Evolutionary conservation across 768 basidiomycete species (phyloP), one percentile per base, ranked within the genome.

Genomic region (Trametes elegans): DNA sequence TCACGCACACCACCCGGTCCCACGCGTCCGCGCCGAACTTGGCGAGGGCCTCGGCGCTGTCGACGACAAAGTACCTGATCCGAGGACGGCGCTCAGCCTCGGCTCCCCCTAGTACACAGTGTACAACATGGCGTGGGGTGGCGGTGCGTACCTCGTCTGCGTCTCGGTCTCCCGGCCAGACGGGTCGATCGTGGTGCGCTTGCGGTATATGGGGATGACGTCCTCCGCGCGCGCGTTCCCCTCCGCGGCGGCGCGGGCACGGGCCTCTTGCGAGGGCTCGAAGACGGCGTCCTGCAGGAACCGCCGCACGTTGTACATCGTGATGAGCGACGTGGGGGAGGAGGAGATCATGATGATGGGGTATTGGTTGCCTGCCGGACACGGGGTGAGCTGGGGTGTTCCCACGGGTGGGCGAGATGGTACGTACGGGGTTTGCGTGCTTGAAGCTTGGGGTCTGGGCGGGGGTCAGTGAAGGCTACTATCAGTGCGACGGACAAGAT

Each of bases 321-420:
- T 97, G 67, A 99, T 87, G 51, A 99, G 82, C 3, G 93, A 86
- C 1, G 96, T 98, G 0, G 94, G 94, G 14, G 89, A 94, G 0
- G 94, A 96, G 0, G 95, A 96, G 38, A 99, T 94, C 76, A 98
- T 89, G 70, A 98, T 97, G 66, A 99, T 98, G 0, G 96, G 96
- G 71, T 88, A 88, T 64, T 80, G 83, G 65, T 84, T 84, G 60
- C 81, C 87, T 90, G 69, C 7, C 23, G 32, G 9, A 9, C 9
- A n/a, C n/a, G 9, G 11, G 14, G 40, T 38, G 29, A 54, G 24
- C 11, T 13, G 7, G 31, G 28, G 21, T 36, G 0, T 14, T 10
- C 2, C 8, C 4, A n/a, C 6, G 7, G 3, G 23, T 24, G 28
- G 45, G 11, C 34, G 10, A 6, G 42, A 7, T 41, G 6, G 29